Conservation (phyloP, 2,329 filamentous ascomycete species). For the Hirsutella thompsonii region DNA sequence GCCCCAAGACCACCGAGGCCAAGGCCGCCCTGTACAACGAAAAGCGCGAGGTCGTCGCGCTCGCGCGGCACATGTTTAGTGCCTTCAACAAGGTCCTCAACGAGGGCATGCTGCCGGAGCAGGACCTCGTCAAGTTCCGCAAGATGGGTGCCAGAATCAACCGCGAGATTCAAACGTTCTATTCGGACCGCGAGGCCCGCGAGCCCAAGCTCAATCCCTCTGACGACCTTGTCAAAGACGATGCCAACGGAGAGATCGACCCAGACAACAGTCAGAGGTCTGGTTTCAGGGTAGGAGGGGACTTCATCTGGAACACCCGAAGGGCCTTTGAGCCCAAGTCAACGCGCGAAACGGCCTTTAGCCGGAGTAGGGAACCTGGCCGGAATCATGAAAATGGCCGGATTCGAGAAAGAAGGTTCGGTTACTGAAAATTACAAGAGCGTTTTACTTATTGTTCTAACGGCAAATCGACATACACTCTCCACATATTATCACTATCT, state of each 20-base stretch:
- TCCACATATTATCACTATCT: too few relatives aligned
- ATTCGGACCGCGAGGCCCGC: conserved; percentile 16
- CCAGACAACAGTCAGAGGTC: background rate
- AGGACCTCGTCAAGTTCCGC: conserved; percentile 19
- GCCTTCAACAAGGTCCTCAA: conserved; percentile 29
- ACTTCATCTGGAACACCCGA: conserved; percentile 21
- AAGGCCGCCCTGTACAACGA: conserved; percentile 18
- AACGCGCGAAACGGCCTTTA: too few relatives aligned
- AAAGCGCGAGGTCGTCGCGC: conserved; percentile 27
- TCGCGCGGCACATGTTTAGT: conserved; percentile 32
- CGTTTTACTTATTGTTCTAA: too few relatives aligned
- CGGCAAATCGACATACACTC: too few relatives aligned
- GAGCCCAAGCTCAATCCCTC: conserved; percentile 17
- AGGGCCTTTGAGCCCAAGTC: conserved; percentile 1
- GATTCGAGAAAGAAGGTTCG: too few relatives aligned
- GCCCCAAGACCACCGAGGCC: conserved; percentile 7
- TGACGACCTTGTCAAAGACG: background rate
- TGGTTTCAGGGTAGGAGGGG: conserved; percentile 7
- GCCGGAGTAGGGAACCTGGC: too few relatives aligned
- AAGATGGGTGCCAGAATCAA: conserved; percentile 21
- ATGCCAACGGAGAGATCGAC: background rate
- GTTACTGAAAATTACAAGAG: too few relatives aligned
- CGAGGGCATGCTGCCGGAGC: conserved; percentile 24
- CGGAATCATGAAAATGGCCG: too few relatives aligned
- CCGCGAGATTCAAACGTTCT: conserved; percentile 23